These are phyloP conservation scores for Annona squamosa DNA, from an alignment of 164 flowering plant species.

Conservation along the genomic window DNA sequence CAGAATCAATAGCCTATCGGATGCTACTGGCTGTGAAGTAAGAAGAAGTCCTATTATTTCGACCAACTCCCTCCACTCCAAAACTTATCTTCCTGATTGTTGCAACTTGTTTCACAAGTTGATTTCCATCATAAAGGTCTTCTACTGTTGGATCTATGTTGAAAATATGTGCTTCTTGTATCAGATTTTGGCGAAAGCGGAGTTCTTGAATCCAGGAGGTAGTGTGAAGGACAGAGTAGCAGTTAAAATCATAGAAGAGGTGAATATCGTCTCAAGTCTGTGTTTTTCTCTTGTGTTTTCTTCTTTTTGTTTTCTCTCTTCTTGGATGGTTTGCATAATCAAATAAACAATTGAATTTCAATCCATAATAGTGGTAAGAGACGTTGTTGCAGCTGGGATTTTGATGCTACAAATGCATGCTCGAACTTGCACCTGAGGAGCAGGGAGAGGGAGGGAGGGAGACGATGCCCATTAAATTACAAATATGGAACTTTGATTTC, in stretches of 20 bases:
- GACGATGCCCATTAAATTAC: neutral
- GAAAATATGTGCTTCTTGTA: neutral
- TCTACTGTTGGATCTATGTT: neutral
- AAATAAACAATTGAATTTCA: too few relatives aligned
- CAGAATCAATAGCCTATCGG: constrained; percentile 89
- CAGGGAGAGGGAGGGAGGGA: neutral
- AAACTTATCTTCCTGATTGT: too few relatives aligned
- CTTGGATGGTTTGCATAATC: neutral
- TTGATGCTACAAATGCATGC: neutral
- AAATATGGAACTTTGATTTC: neutral
- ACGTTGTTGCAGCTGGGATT: neutral
- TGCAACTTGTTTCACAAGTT: neutral
- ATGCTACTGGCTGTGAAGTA: constrained; percentile 91
- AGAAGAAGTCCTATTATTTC: neutral
- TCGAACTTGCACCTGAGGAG: neutral
- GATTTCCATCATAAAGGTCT: neutral
- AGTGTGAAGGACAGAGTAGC: constrained; percentile 97
- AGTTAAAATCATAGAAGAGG: constrained; percentile 66
- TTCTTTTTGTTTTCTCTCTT: neutral
- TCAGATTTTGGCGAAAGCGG: constrained; percentile 90
- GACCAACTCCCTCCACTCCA: too few relatives aligned
- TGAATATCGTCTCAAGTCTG: constrained; percentile 14
- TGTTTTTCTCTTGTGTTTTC: neutral
- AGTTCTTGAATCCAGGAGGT: constrained; percentile 97
- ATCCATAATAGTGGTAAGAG: neutral